These are phyloP conservation scores for Hypoxylon lienhwacheense DNA, from an alignment of 495 filamentous ascomycete genomes.

Conservation along the genomic window DNA sequence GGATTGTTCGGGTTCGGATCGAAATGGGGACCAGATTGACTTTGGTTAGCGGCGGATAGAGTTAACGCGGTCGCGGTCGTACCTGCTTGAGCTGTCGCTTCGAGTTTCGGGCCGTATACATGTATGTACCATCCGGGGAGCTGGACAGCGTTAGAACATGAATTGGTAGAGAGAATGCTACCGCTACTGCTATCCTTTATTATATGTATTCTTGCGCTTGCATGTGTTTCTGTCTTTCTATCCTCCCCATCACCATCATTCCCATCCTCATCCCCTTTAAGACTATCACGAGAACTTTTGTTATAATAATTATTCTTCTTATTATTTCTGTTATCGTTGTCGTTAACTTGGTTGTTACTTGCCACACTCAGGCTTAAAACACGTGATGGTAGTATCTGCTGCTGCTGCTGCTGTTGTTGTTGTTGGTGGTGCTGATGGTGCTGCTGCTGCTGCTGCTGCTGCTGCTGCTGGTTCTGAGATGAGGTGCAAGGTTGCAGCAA, in stretches of 20 bases:
- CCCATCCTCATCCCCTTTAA: constrained; percentile 4
- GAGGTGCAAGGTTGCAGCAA: constrained; percentile 4
- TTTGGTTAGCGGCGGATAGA: constrained; percentile 28
- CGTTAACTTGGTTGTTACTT: not conserved
- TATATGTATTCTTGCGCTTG: not conserved
- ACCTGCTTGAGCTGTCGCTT: constrained; percentile 22
- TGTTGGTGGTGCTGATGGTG: not conserved
- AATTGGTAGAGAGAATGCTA: not conserved
- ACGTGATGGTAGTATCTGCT: not conserved
- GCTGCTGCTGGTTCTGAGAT: constrained; percentile 10
- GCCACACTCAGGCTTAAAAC: not conserved
- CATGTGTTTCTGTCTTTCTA: not conserved
- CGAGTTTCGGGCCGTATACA: constrained; percentile 25
- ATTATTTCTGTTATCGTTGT: not conserved
- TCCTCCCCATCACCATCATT: constrained; percentile 5
- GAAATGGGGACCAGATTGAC: constrained; percentile 22
- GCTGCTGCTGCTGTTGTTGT: not conserved
- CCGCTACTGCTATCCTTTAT: constrained; percentile 1
- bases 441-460: not conserved
- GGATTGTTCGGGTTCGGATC: constrained; percentile 13
- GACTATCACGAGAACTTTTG: constrained; percentile 8
- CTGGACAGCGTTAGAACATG: constrained; percentile 7
- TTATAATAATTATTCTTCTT: constrained; percentile 13
- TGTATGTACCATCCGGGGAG: too few relatives aligned
- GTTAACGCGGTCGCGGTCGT: constrained; percentile 20